Conservation (phyloP, 495 filamentous ascomycete species). For the Penicillium daleae region DNA sequence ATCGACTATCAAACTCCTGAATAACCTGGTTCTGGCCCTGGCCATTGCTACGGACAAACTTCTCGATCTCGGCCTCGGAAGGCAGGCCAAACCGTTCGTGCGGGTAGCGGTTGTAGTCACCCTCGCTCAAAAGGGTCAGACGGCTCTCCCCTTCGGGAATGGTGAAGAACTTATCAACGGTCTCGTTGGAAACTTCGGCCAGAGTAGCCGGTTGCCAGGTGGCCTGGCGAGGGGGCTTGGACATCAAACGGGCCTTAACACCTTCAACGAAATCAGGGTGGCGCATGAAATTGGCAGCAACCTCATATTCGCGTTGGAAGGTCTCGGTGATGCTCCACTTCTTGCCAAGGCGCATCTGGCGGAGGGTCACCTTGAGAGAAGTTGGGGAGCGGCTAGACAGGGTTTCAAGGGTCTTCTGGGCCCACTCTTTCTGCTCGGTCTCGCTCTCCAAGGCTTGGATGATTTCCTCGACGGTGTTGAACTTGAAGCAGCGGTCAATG, state of each 20-base stretch:
- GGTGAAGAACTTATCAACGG: slow-evolving; percentile 65
- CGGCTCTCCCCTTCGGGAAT: slow-evolving; percentile 40
- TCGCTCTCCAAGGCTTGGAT: slow-evolving; percentile 66
- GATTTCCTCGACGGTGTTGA: slow-evolving; percentile 70
- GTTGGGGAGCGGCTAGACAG: slow-evolving; percentile 79
- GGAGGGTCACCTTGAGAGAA: slow-evolving; percentile 77
- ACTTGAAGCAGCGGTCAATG: slow-evolving; percentile 82
- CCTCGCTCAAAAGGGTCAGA: slow-evolving; percentile 57
- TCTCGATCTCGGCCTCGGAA: slow-evolving; percentile 68
- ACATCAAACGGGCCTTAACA: slow-evolving; percentile 74
- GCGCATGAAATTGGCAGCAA: slow-evolving; percentile 82
- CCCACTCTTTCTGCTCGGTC: slow-evolving; percentile 66
- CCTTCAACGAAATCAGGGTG: slow-evolving; percentile 87
- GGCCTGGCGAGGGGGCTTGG: slow-evolving; percentile 61
- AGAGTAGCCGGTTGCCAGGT: slow-evolving; percentile 75
- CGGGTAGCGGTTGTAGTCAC: slow-evolving; percentile 69
- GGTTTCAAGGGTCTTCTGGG: slow-evolving; percentile 68
- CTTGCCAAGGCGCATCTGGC: slow-evolving; percentile 74
- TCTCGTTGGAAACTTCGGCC: slow-evolving; percentile 56
- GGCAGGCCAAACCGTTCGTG: slow-evolving; percentile 71
- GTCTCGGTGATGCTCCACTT: slow-evolving; percentile 79
- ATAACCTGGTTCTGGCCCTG: slow-evolving; percentile 21
- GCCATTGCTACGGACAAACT: slow-evolving; percentile 43
- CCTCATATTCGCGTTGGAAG: slow-evolving; percentile 79
- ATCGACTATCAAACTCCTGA: slow-evolving; percentile 36